Evolutionary conservation across 2,329 filamentous ascomycete genomes (phyloP), one percentile per base, ranked within the genome.

Genomic region (Cladosporium austrohemisphaericum): DNA sequence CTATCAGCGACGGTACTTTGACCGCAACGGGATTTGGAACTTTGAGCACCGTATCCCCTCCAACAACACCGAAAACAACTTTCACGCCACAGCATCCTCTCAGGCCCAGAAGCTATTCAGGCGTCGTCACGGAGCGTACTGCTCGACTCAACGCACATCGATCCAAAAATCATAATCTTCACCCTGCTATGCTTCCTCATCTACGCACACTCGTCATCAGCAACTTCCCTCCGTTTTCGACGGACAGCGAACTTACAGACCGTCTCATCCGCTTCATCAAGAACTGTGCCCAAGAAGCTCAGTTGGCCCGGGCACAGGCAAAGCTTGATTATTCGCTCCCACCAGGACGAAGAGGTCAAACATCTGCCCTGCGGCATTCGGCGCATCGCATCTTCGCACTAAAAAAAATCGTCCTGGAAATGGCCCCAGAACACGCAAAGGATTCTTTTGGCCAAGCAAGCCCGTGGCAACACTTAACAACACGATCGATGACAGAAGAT

Each of bases 401-500:
- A 13, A 69, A 69, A 28, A 71, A 72, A n/a, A 68, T 84, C 16
- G 70, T 82, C 1, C 67, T 84, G 0, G 80, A 84, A 57, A 70
- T 80, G 44, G 70, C 68, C 8, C 67, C 70, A 1, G 63, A 69
- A 32, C 65, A 66, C 6, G 29, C 35, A 13, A 33, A 65, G 63
- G 28, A 41, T 4, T 6, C 13, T 6, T 25, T 22, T 29, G 55
- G 50, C 38, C 63, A 68, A 28, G 68, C 72, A 2, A 72, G 68
- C 14, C 71, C 73, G 23, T 75, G 73, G 63, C 69, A 71, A 31
- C 61, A 66, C 14, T 70, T 69, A 36, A 66, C 67, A 7, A 73
- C 70, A 5, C 76, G 74, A 53, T 81, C 79, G 5, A 76, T 76
- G 23, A 83, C 79, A 0, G 78, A 80, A 38, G 80, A 83, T 54